A percentile compares a stretch with the other conserved stretches of the same genome.
phyloP scores from a whole-genome alignment of 257 asterid species.

The Solanum lycopersicoides region DNA sequence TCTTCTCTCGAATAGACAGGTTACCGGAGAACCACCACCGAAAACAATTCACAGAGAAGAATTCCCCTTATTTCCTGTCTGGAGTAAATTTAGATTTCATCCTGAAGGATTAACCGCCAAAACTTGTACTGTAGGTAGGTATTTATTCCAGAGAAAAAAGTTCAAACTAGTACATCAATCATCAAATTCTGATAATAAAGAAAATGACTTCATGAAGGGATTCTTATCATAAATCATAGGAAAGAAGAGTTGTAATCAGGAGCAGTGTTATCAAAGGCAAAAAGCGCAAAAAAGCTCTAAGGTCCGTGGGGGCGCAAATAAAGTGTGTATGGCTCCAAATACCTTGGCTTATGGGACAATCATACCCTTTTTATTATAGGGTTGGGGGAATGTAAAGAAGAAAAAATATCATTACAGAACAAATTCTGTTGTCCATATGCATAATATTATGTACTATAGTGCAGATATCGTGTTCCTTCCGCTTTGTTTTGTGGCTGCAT shows the following conservation, averaged over 20 bases:
- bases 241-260: not conserved
- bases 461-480: not conserved
- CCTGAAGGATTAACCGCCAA: not conserved
- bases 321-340: not conserved
- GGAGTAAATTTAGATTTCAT: not conserved
- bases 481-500: not conserved
- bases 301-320: not conserved
- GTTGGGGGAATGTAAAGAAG: not conserved
- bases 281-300: too few relatives aligned
- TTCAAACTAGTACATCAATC: not conserved
- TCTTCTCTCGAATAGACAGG: not conserved
- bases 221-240: not conserved
- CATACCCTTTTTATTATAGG: not conserved
- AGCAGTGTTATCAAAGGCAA: not conserved
- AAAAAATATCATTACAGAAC: not conserved
- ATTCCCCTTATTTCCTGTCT: not conserved
- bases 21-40: not conserved
- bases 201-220: not conserved
- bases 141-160: not conserved
- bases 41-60: not conserved
- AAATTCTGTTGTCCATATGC: not conserved
- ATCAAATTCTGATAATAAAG: not conserved
- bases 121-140: not conserved
- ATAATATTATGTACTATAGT: not conserved
- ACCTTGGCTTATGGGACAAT: not conserved